Base-by-base conservation (phyloP, 2,329 filamentous ascomycete genomes). In the Fusarium pseudocircinatum region DNA sequence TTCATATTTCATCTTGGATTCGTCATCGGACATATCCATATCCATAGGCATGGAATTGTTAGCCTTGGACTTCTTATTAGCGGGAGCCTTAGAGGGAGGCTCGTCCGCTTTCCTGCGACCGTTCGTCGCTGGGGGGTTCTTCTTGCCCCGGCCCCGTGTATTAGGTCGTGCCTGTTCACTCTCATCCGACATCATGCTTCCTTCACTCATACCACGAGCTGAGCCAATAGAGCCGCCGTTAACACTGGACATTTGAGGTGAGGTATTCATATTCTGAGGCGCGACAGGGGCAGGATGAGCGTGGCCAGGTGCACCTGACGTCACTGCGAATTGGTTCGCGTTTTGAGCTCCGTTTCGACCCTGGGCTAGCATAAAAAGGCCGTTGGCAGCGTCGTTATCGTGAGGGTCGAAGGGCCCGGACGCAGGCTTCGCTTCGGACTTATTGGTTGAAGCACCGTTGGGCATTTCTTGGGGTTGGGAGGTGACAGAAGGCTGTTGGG, bases 381-480 rank as follows among this genome's bases (percentile, higher is more conserved):
- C 95, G 80, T 98, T 98, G 58, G 96, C 96, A 47, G 96, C 96
- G 84, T 97, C 96, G 77, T 96, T 97, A 60, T 97, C 96, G 82
- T 97, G 94, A 46, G 95, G 93, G 66, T 95, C 93, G 79, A 95
- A 97, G 9, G 92, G 89, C 60, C 94, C 92, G 1, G 88, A 82
- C 3, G 85, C 80, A 16, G 87, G 83, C 77, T 87, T 90, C 20
- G 82, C 65, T 75, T 89, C 86, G 12, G 84, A 56, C 81, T 90
- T 89, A 22, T 83, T 77, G 11, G 77, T 75, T 13, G 80, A 69
- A 32, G 75, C 69, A 53, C 78, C 84, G 81, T 86, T 86, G 50
- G 83, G 70, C 73, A 82, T 79, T 11, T 89, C 88, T 78, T 89
- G 85, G 60, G 89, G 86, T 79, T 92, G 87, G 66, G 91, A 87